phyloP scores from a whole-genome alignment of 768 basidiomycete genomes.

The Hebeloma cylindrosporum region DNA sequence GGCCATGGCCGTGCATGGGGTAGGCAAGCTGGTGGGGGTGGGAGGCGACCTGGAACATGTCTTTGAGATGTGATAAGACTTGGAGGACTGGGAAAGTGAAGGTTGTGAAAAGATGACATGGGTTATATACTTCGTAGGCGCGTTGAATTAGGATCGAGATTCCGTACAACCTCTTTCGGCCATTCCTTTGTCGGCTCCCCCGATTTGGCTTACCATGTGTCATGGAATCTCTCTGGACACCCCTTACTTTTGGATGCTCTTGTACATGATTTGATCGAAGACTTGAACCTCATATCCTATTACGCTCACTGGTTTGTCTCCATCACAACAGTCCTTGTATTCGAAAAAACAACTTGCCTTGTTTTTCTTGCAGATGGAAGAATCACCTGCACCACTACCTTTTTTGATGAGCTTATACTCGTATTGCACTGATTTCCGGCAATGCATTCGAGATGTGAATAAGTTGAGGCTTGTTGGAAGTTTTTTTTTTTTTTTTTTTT shows the following conservation, averaged over 20 bases:
- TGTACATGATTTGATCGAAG: slow-evolving; percentile 26
- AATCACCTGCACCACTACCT: slow-evolving; percentile 1
- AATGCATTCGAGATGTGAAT: too few species aligned
- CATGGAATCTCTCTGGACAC: slow-evolving; percentile 20
- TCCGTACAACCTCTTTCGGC: slow-evolving; percentile 31
- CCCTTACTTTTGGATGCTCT: slow-evolving; percentile 29
- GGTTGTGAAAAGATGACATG: slow-evolving; percentile 34
- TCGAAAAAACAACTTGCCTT: slow-evolving; percentile 12
- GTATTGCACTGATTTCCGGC: too few species aligned
- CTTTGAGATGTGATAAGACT: slow-evolving; percentile 12
- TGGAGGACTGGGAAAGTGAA: slow-evolving; percentile 28
- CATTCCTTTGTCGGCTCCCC: slow-evolving; percentile 40
- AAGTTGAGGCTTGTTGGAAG: too few species aligned
- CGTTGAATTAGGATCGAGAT: slow-evolving; percentile 34
- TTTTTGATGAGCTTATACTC: slow-evolving; percentile 2
- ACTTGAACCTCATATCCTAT: slow-evolving; percentile 7
- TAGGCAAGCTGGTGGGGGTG: slow-evolving; percentile 45
- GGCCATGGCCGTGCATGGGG: slow-evolving; percentile 35
- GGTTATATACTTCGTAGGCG: slow-evolving; percentile 28
- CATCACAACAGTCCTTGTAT: slow-evolving; percentile 31
- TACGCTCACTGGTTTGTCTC: slow-evolving; percentile 19
- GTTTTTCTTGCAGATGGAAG: neutral
- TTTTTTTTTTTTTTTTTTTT: too few species aligned
- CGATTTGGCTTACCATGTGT: slow-evolving; percentile 24
- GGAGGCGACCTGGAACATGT: slow-evolving; percentile 51